These are phyloP conservation scores for Colletotrichum liaoningense DNA, from an alignment of 2,329 filamentous ascomycete genomes.

Conservation along the genomic window DNA sequence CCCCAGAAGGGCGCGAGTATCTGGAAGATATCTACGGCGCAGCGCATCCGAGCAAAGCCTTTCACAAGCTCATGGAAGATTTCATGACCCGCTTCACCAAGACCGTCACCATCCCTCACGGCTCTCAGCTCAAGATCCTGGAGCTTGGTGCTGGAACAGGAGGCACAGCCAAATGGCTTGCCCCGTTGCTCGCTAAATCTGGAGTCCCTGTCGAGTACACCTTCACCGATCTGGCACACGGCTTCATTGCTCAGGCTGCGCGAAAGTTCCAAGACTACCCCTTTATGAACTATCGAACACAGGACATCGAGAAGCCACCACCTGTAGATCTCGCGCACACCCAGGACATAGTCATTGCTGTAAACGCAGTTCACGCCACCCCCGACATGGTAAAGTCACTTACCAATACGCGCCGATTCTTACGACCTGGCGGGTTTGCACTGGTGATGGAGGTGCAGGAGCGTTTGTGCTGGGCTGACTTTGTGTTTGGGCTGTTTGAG, in stretches of 20 bases:
- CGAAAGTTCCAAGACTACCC: constrained; percentile 35
- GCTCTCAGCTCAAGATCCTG: background rate
- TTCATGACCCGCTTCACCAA: constrained; percentile 1
- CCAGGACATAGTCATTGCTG: constrained; percentile 47
- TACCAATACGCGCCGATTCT: constrained; percentile 38
- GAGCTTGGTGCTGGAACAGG: constrained; percentile 22
- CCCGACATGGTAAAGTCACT: constrained; percentile 36
- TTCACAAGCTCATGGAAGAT: constrained; percentile 23
- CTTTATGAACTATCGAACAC: constrained; percentile 19
- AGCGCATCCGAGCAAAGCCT: constrained; percentile 22
- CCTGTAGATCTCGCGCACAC: constrained; percentile 38
- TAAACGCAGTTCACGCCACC: constrained; percentile 50
- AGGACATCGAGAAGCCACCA: constrained; percentile 16
- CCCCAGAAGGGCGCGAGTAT: constrained; percentile 17
- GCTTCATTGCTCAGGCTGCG: constrained; percentile 44
- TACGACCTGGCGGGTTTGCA: constrained; percentile 48
- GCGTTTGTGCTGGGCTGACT: constrained; percentile 44
- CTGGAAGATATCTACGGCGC: constrained; percentile 24
- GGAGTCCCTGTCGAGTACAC: constrained; percentile 49
- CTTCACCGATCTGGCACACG: constrained; percentile 51
- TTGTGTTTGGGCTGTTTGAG: constrained; percentile 50
- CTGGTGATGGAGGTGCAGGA: constrained; percentile 49
- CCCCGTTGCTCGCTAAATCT: constrained; percentile 41
- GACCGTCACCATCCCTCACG: background rate
- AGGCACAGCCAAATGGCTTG: constrained; percentile 18